phyloP scores from a whole-genome alignment of 2,329 filamentous ascomycete genomes.

The Aschersonia sp. region DNA sequence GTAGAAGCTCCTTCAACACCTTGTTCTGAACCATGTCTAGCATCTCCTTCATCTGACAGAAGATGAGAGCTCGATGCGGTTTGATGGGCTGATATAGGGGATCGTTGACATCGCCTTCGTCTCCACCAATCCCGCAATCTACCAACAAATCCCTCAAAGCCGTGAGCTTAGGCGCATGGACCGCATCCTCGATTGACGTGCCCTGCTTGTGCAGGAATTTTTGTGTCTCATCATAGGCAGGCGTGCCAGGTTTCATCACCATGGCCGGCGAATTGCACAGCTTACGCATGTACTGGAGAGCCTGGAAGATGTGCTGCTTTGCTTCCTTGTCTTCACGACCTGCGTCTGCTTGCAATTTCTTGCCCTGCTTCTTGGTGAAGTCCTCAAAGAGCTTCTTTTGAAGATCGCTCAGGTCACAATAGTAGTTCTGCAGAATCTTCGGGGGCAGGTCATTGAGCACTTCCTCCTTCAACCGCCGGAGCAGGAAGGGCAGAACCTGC shows the following conservation, averaged over 20 bases:
- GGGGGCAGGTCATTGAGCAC: constrained; percentile 91
- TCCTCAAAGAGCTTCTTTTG: constrained; percentile 94
- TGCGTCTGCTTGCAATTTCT: constrained; percentile 72
- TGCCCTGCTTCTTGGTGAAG: constrained; percentile 86
- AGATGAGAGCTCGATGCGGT: constrained; percentile 87
- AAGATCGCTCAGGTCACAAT: constrained; percentile 90
- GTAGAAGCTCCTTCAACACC: constrained; percentile 80
- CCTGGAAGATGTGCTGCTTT: constrained; percentile 98
- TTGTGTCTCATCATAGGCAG: constrained; percentile 79
- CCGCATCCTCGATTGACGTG: constrained; percentile 68
- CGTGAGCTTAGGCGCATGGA: constrained; percentile 82
- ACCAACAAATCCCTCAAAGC: constrained; percentile 85
- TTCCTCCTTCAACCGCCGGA: constrained; percentile 93
- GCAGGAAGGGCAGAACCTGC: constrained; percentile 89
- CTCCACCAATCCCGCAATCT: constrained; percentile 91
- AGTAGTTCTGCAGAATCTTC: constrained; percentile 98
- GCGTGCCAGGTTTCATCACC: constrained; percentile 88
- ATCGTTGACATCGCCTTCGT: constrained; percentile 44
- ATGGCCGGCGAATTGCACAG: constrained; percentile 94
- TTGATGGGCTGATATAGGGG: constrained; percentile 70
- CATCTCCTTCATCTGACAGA: constrained; percentile 99
- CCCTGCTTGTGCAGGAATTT: constrained; percentile 63
- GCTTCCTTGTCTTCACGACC: constrained; percentile 77
- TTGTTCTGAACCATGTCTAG: constrained; percentile 96
- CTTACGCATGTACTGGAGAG: constrained; percentile 98